These are phyloP conservation scores for Hondaea fermentalgiana DNA, from an alignment of 108 stramenopile genomes.

Conservation along the genomic window DNA sequence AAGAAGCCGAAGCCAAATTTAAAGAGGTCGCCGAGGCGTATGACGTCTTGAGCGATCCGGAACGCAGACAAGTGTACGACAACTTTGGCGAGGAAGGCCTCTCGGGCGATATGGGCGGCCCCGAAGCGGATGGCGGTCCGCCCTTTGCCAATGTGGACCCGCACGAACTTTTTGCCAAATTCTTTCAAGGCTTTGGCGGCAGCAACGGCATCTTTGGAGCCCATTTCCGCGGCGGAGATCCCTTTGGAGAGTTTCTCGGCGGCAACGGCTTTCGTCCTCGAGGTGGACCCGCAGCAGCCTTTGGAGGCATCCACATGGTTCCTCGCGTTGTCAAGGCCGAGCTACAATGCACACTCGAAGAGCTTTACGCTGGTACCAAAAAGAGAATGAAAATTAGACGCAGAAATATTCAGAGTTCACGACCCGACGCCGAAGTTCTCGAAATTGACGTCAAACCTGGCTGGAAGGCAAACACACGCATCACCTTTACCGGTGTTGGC, in stretches of 20 bases:
- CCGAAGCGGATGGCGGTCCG: slow-evolving; percentile 30
- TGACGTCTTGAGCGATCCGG: slow-evolving; percentile 87
- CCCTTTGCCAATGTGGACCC: slow-evolving; percentile 11
- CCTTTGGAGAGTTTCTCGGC: slow-evolving; percentile 7
- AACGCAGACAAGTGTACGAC: slow-evolving; percentile 83
- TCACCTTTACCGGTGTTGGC: slow-evolving; percentile 79
- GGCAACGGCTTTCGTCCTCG: background rate
- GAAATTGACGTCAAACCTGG: slow-evolving; percentile 90
- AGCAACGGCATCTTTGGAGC: background rate
- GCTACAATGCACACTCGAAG: slow-evolving; percentile 76
- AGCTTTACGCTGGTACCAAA: slow-evolving; percentile 90
- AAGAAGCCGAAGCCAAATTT: slow-evolving; percentile 58
- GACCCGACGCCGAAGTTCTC: slow-evolving; percentile 63
- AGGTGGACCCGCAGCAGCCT: background rate
- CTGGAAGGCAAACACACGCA: slow-evolving; percentile 77
- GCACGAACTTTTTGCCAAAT: slow-evolving; percentile 51
- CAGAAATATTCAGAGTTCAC: slow-evolving; percentile 33
- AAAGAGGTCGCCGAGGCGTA: slow-evolving; percentile 89
- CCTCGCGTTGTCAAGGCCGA: slow-evolving; percentile 33
- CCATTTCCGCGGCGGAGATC: background rate
- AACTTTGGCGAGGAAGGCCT: slow-evolving; percentile 90
- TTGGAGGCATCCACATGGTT: background rate
- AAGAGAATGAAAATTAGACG: slow-evolving; percentile 79
- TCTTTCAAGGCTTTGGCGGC: slow-evolving; percentile 35
- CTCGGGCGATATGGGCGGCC: slow-evolving; percentile 70